Evolutionary conservation across 495 filamentous ascomycete genomes (phyloP).

Genomic region (Aspergillus cavernicola): DNA sequence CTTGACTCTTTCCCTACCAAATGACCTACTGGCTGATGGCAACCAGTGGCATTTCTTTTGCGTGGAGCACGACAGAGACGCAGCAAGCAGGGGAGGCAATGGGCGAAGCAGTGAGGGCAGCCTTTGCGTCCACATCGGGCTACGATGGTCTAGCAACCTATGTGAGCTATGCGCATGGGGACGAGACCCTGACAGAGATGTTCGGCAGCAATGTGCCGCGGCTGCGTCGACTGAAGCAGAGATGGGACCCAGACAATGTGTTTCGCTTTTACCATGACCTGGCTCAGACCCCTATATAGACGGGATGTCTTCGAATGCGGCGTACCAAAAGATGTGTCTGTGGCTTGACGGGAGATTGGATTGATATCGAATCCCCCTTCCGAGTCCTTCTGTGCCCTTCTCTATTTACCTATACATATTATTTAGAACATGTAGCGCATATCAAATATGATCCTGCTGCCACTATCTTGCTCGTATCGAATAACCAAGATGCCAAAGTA

Average conservation of each 20-base stretch:
- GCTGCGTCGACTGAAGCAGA: neutral
- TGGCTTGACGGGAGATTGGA: too few species aligned
- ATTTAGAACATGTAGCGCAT: too few species aligned
- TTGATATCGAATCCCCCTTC: too few species aligned
- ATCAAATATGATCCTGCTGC: too few species aligned
- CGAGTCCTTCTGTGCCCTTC: too few species aligned
- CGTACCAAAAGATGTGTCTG: too few species aligned
- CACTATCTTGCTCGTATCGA: too few species aligned
- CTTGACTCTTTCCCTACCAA: neutral
- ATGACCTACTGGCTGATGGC: neutral
- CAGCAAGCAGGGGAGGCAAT: neutral
- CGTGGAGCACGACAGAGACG: neutral
- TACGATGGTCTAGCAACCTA: neutral
- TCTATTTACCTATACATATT: too few species aligned
- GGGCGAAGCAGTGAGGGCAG: neutral
- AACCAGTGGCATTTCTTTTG: neutral
- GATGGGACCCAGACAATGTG: neutral
- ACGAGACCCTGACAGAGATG: neutral
- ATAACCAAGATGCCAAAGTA: too few species aligned
- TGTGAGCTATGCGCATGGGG: constrained; percentile 2
- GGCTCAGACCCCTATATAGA: too few species aligned
- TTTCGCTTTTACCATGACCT: neutral
- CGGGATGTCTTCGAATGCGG: too few species aligned
- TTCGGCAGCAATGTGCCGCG: neutral
- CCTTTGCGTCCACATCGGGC: neutral